Base-by-base conservation (phyloP, 192 early-diverging fungal genomes). In the Dissophora ornata region DNA sequence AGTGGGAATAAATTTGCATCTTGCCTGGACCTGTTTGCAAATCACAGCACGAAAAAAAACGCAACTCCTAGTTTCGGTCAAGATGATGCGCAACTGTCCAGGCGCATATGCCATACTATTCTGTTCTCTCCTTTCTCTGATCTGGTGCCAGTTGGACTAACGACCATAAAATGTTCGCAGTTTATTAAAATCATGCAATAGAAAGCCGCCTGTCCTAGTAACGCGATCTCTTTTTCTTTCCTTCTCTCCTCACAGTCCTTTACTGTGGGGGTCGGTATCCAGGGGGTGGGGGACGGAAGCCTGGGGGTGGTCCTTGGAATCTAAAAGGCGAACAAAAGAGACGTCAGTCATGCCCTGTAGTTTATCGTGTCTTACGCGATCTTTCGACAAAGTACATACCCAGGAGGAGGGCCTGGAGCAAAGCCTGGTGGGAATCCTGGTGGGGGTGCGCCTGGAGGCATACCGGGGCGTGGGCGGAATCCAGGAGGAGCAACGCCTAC, bases 381-480 rank as follows among this genome's bases (percentile, higher is more conserved):
- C n/a, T n/a, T n/a, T n/a, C n/a, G n/a, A n/a, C n/a, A 10, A 9
- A 16, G n/a, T n/a, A 45, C 62, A 25, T 67, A 77, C 80, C 75
- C 78, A 58, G 71, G 79, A 50, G 67, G 83, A 32, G 75, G 74
- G 44, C 69, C 83, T 29, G 82, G 84, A 45, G 78, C 53, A 47
- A 74, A 81, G 26, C 83, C 81, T n/a, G 80, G 82, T 48, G 64
- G 80, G 71, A 79, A 67, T 57, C 54, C 65, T 67, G 45, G 49
- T 51, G 62, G 62, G 22, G 88, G 88, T 67, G 81, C 74, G n/a
- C 81, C 79, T 82, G 86, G 81, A 51, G 67, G 53, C 60, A 69
- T 59, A 9, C 79, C 79, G 57, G 80, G 79, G 29, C 85, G 84
- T n/a, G 82, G 84, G n/a, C 82, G 84, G 75, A 88, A 85, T 12